Evolutionary conservation across 345 rosid genomes (phyloP), one percentile per base, ranked within the genome.

Genomic region (Punica granatum): DNA sequence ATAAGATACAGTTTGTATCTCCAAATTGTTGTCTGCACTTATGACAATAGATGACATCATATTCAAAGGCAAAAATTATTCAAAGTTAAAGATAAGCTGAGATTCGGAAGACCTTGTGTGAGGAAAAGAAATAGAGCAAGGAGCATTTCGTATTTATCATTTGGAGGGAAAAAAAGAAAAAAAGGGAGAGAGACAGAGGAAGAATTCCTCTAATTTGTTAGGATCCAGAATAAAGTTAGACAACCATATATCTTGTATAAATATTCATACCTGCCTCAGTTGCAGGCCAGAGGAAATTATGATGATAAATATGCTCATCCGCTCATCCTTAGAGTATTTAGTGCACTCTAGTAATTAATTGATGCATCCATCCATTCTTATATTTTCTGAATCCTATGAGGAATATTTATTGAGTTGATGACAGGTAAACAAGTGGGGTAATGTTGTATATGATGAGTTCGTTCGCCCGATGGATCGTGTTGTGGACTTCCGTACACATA

Each of bases 361-460:
- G 28, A 34, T 64, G 34, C 26, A 33, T 39, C 7, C 56, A 48
- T 66, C n/a, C n/a, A n/a, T n/a, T n/a, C n/a, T n/a, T 8, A n/a
- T 28, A 44, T 69, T 60, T 26, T 35, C 56, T 23, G 26, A 37
- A n/a, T 63, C 48, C 14, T 63, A 19, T 31, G n/a, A 34, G 23
- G 16, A 39, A 3, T 19, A 34, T 28, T 54, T 37, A 3, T 71
- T 19, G 31, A 79, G 56, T 59, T 79, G 41, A 66, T 85, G 77
- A 48, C 84, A 89, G 99, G 95, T 94, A 72, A 94, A 94, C 68
- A 82, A 76, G 77, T 89, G 99, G 96, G 90, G 97, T 36, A 94
- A 94, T 78, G 86, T 91, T 67, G 42, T 91, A 48, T 88, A 85
- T 65, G 95, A 94, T 75, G 96, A 88, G 80, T 94, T 94, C 81